Evolutionary conservation across 495 filamentous ascomycete species (phyloP).

Genomic region (Darksidea phi): DNA sequence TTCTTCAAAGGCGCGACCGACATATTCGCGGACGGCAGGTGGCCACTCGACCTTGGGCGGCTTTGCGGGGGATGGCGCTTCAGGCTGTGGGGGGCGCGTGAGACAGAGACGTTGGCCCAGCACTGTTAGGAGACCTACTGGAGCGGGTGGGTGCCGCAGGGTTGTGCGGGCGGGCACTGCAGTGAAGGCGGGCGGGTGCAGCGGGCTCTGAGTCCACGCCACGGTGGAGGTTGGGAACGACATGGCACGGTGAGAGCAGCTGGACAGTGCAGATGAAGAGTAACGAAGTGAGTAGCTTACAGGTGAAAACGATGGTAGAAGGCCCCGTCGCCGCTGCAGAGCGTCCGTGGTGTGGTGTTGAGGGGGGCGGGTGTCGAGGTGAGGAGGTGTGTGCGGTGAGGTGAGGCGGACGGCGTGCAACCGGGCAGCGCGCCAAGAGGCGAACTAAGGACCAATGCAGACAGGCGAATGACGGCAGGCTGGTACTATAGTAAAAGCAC

Average conservation of each 20-base stretch:
- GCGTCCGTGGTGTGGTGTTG: neutral
- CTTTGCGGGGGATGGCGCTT: constrained; percentile 30
- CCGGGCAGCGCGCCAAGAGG: neutral
- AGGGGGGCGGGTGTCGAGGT: neutral
- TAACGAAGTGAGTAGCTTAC: neutral
- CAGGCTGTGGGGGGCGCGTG: constrained; percentile 20
- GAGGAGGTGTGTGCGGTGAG: neutral
- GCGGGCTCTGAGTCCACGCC: neutral
- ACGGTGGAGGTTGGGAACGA: neutral
- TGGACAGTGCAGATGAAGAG: neutral
- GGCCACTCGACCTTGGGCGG: constrained; percentile 69
- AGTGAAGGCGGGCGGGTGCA: constrained; percentile 48
- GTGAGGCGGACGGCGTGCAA: neutral
- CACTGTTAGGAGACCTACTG: constrained; percentile 4
- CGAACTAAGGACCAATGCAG: neutral
- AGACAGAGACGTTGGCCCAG: neutral
- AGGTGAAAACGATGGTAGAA: neutral
- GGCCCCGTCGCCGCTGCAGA: neutral
- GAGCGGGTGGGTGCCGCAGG: constrained; percentile 33
- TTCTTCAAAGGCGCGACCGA: constrained; percentile 76
- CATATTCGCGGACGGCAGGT: constrained; percentile 72
- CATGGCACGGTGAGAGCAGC: neutral
- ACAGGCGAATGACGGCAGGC: neutral
- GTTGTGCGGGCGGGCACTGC: constrained; percentile 49
- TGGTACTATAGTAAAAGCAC: neutral